These are phyloP conservation scores for Trichoderma virens DNA, from an alignment of 495 filamentous ascomycete genomes.

Conservation along the genomic window DNA sequence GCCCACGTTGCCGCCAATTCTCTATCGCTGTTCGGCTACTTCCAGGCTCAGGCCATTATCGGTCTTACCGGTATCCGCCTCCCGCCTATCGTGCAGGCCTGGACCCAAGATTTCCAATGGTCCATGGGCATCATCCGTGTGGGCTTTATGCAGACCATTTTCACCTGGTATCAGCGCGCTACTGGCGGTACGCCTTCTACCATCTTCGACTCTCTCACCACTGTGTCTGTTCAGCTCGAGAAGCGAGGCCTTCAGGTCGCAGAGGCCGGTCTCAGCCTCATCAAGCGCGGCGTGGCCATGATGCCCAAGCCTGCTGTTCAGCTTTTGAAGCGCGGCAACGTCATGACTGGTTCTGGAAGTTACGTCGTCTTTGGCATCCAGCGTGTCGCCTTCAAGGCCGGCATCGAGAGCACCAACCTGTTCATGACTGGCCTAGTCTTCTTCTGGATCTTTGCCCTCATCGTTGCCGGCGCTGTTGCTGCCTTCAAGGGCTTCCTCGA, in stretches of 20 bases:
- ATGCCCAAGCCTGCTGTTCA: constrained; percentile 42
- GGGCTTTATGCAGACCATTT: constrained; percentile 76
- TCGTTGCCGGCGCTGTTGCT: constrained; percentile 62
- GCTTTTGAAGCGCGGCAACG: constrained; percentile 37
- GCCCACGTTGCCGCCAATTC: constrained; percentile 93
- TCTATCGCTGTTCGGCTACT: constrained; percentile 87
- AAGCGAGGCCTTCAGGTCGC: constrained; percentile 50
- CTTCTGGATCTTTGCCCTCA: constrained; percentile 74
- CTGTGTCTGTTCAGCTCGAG: constrained; percentile 75
- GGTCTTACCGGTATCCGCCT: constrained; percentile 79
- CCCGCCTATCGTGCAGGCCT: constrained; percentile 82
- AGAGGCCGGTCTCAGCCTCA: constrained; percentile 28
- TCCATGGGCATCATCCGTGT: constrained; percentile 94
- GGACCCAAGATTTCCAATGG: constrained; percentile 99
- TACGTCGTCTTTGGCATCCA: constrained; percentile 78
- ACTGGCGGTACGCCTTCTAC: constrained; percentile 85
- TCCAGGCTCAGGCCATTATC: constrained; percentile 94
- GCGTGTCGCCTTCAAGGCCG: constrained; percentile 77
- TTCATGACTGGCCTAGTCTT: constrained; percentile 89
- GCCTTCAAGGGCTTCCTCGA: constrained; percentile 78
- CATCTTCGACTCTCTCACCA: constrained; percentile 62
- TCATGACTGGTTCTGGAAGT: constrained; percentile 42
- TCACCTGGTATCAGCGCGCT: constrained; percentile 93
- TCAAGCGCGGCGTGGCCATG: constrained; percentile 40
- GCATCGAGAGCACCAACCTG: constrained; percentile 86